Percentiles rank a stretch among this genome's conserved stretches.
These are phyloP conservation scores for Calendula officinalis DNA, from an alignment of 129 eudicot genomes.

Conservation along the genomic window DNA sequence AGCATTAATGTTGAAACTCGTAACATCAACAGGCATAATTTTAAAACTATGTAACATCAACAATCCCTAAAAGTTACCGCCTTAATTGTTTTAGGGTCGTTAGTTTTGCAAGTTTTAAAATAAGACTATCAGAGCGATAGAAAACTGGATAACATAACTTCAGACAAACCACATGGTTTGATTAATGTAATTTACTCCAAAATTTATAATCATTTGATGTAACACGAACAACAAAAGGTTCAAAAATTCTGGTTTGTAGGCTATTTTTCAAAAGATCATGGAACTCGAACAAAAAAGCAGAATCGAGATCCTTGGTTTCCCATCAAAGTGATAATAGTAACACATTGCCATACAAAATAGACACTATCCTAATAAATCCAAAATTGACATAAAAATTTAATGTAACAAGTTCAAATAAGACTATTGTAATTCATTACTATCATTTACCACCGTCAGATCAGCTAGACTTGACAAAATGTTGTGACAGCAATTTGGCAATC, in stretches of 20 bases:
- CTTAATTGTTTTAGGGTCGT: no score
- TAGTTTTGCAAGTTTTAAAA: no score
- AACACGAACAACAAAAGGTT: neutral
- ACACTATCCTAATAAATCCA: slow-evolving; percentile 13
- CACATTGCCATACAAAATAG: slow-evolving; percentile 21
- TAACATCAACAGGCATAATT: no score
- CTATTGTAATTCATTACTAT: neutral
- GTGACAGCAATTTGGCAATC: slow-evolving; percentile 58
- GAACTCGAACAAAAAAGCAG: slow-evolving; percentile 5
- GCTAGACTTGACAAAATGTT: slow-evolving; percentile 53
- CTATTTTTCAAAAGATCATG: neutral
- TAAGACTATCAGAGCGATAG: no score
- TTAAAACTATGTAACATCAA: no score
- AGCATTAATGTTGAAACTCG: no score
- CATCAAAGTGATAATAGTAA: slow-evolving; percentile 12
- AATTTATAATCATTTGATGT: neutral
- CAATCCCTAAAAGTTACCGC: no score
- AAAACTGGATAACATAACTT: no score
- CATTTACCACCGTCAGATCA: slow-evolving; percentile 2
- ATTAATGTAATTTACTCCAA: neutral
- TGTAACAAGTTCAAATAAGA: slow-evolving; percentile 6
- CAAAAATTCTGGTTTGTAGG: neutral
- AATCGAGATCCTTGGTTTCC: neutral
- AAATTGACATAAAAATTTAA: slow-evolving; percentile 11
- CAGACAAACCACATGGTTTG: no score